Evolutionary conservation across 2,329 filamentous ascomycete genomes (phyloP).

Genomic region (Scytalidium sp.): DNA sequence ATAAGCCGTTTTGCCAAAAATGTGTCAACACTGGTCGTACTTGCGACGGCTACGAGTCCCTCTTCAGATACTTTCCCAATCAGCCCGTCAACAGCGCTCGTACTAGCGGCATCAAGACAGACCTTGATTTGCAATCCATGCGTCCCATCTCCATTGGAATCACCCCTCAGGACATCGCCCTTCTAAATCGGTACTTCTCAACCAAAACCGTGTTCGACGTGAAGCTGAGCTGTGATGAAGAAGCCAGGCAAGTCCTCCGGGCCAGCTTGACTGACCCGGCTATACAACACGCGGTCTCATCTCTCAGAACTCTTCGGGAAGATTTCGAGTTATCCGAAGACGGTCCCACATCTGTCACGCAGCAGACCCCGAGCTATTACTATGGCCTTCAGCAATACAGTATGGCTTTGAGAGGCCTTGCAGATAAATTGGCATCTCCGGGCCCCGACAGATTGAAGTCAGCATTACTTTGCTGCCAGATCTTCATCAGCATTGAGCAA

Average conservation of each 20-base stretch:
- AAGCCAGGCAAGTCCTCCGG: conserved; percentile 37
- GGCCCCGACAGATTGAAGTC: conserved; percentile 30
- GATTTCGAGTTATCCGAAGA: conserved; percentile 33
- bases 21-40: conserved; percentile 35
- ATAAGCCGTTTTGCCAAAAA: conserved; percentile 22
- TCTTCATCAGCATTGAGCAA: conserved; percentile 46
- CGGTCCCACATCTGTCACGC: conserved; percentile 18
- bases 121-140: conserved; percentile 13
- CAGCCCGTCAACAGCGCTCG: conserved; percentile 17
- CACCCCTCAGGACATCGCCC: conserved; percentile 27
- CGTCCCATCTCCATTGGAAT: conserved; percentile 19
- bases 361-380: conserved; percentile 28
- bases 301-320: conserved; percentile 37
- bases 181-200: conserved; percentile 38
- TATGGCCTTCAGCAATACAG: conserved; percentile 41
- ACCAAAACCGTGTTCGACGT: conserved; percentile 40
- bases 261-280: conserved; percentile 33
- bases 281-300: conserved; percentile 36
- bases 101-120: conserved; percentile 16
- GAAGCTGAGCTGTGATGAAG: conserved; percentile 32
- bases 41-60: conserved; percentile 40
- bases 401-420: conserved; percentile 37
- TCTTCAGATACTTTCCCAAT: conserved; percentile 28
- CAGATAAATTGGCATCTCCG: conserved; percentile 33
- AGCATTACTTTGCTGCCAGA: conserved; percentile 42